These are phyloP conservation scores for Striga hermonthica DNA, from an alignment of 305 asterid species.

Conservation along the genomic window DNA sequence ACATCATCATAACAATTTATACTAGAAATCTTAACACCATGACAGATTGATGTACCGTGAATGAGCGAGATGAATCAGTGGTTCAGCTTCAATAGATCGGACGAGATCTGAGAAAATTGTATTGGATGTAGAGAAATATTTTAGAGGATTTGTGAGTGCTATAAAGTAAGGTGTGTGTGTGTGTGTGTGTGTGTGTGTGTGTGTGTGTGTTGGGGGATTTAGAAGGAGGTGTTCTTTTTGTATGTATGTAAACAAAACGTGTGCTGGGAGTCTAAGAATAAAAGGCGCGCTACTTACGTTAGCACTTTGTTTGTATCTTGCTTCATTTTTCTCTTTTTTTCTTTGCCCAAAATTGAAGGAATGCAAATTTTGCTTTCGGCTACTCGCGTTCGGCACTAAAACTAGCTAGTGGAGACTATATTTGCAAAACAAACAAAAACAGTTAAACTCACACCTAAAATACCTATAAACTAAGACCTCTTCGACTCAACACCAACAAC, in stretches of 20 bases:
- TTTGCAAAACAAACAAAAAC: no score
- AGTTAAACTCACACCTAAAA: no score
- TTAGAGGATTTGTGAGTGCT: not conserved
- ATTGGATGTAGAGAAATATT: conserved; percentile 26
- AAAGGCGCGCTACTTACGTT: not conserved
- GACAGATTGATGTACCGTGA: conserved; percentile 30
- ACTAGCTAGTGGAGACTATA: no score
- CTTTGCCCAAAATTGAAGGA: no score
- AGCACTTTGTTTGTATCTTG: not conserved
- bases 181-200: no score
- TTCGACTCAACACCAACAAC: no score
- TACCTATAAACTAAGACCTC: no score
- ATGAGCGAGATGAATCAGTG: conserved; percentile 26
- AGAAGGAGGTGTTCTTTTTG: not conserved
- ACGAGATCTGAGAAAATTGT: conserved; percentile 31
- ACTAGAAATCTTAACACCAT: conserved; percentile 23
- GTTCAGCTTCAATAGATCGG: conserved; percentile 24
- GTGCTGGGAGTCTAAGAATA: not conserved
- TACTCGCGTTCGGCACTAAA: no score
- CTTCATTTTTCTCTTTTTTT: no score
- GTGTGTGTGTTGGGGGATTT: no score
- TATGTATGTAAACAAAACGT: not conserved
- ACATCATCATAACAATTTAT: conserved; percentile 13
- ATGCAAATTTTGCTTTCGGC: no score
- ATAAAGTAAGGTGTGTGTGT: no score